Conservation (phyloP, 192 early-diverging fungal species). For the Oehlia diaphana region DNA sequence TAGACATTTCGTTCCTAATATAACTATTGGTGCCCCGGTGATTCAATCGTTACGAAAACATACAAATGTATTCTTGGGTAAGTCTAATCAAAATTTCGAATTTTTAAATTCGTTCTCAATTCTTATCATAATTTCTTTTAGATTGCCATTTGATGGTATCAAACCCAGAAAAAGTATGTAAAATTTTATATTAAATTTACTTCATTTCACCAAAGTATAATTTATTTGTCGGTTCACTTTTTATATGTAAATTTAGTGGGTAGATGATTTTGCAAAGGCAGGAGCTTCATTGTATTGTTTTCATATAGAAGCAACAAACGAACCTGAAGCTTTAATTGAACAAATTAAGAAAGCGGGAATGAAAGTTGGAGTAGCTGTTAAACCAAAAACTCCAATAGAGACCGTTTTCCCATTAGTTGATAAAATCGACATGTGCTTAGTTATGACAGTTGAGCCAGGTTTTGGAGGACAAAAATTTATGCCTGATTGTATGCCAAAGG, state of each 20-base stretch:
- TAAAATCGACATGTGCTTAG: constrained; percentile 82
- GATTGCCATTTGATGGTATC: constrained; percentile 69
- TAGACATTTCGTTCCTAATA: constrained; percentile 97
- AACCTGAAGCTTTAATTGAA: constrained; percentile 75
- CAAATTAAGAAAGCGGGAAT: constrained; percentile 80
- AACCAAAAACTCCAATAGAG: constrained; percentile 82
- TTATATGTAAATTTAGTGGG: constrained; percentile 61
- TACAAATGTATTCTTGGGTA: constrained; percentile 86
- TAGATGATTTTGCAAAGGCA: constrained; percentile 90
- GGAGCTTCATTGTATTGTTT: constrained; percentile 88
- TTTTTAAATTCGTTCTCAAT: neutral
- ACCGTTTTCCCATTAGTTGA: constrained; percentile 54
- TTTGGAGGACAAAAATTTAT: constrained; percentile 97
- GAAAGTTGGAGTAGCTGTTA: constrained; percentile 91
- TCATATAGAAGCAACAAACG: constrained; percentile 87
- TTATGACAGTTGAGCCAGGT: constrained; percentile 98
- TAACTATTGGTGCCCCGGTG: constrained; percentile 92
- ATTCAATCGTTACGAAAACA: constrained; percentile 85
- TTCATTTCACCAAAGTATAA: neutral
- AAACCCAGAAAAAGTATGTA: constrained; percentile 41
- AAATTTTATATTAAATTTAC: neutral
- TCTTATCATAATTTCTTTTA: constrained; percentile 5
- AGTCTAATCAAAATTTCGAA: constrained; percentile 2
- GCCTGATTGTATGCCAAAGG: constrained; percentile 85
- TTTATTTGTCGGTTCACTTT: neutral